Base-by-base conservation (phyloP, 139 green algal genomes). In the Haematococcus sp. region DNA sequence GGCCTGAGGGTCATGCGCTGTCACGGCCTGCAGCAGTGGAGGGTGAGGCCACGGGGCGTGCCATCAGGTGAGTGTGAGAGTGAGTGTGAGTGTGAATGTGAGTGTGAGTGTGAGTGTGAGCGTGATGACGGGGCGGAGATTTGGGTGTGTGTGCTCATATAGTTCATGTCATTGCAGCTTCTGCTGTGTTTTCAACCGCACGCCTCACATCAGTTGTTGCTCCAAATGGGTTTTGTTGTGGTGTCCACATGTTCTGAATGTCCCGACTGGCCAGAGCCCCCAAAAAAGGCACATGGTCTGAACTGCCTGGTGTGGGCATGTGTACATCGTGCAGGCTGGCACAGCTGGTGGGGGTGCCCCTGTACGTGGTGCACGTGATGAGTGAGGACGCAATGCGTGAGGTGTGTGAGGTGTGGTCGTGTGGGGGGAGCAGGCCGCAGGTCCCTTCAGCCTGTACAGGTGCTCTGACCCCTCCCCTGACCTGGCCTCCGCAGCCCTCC, bases 351-450 rank as follows among this genome's bases (percentile, higher is more conserved):
- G 86, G 88, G 20, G 77, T 86, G 23, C 95, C 95, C n/a, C 83
- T 98, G 64, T 98, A 98, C 65, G 91, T 98, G 71, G 95, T 98
- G 46, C 95, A 98, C 61, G 94, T 98, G 13, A 98, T 97, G 92
- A 93, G 88, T 81, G 83, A 76, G 0, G 94, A 93, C 27, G 94
- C 95, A 0, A 64, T 90, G 63, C 81, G 94, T 16, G 90, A 97
- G 83, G 86, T 96, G 63, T 5, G 77, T 13, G 40, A 69, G 22
- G 33, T 59, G 30, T 13, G 9, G 19, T 25, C n/a, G 15, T 56
- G 33, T n/a, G n/a, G n/a, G n/a, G n/a, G n/a, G 17, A 23, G 46
- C 46, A 23, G 46, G 46, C 46, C 17, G 46, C 15, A 55, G 46
- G 46, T 15, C 15, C 46, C 46, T 23, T 15, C 46, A 55, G n/a